phyloP scores from a whole-genome alignment of 1,139 yeast genomes.

The Fermentozyma sake region DNA sequence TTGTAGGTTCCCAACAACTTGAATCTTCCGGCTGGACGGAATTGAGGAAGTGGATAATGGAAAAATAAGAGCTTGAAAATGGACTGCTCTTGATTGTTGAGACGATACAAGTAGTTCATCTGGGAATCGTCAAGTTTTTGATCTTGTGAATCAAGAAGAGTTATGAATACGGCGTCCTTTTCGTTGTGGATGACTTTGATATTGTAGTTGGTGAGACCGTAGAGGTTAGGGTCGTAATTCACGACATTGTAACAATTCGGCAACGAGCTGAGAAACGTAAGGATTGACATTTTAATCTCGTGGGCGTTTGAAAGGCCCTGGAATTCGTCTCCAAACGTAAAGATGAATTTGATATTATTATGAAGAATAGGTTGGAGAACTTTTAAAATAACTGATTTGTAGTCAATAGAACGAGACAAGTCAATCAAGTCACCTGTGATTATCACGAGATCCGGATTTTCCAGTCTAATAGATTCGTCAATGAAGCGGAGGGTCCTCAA shows the following conservation, averaged over 20 bases:
- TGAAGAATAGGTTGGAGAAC: constrained; percentile 32
- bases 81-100: constrained; percentile 7
- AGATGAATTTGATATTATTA: constrained; percentile 27
- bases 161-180: constrained; percentile 21
- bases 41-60: constrained; percentile 50
- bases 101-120: constrained; percentile 16
- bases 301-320: constrained; percentile 2
- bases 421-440: constrained; percentile 42
- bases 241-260: constrained; percentile 36
- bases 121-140: constrained; percentile 29
- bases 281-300: constrained; percentile 7
- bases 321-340: constrained; percentile 38
- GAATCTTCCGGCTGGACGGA: constrained; percentile 45
- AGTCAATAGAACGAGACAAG: constrained; percentile 19
- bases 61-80: constrained; percentile 38
- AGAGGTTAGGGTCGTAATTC: constrained; percentile 14
- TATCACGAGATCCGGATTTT: constrained; percentile 33
- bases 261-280: constrained; percentile 24
- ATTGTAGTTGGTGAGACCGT: constrained; percentile 38
- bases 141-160: constrained; percentile 32
- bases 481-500: constrained; percentile 27
- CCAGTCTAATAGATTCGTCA: constrained; percentile 21
- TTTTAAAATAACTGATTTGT: constrained; percentile 32
- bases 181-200: constrained; percentile 16
- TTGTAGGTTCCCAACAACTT: constrained; percentile 47